These are phyloP conservation scores for Calycina herbarum DNA, from an alignment of 2,329 filamentous ascomycete species.

Conservation along the genomic window DNA sequence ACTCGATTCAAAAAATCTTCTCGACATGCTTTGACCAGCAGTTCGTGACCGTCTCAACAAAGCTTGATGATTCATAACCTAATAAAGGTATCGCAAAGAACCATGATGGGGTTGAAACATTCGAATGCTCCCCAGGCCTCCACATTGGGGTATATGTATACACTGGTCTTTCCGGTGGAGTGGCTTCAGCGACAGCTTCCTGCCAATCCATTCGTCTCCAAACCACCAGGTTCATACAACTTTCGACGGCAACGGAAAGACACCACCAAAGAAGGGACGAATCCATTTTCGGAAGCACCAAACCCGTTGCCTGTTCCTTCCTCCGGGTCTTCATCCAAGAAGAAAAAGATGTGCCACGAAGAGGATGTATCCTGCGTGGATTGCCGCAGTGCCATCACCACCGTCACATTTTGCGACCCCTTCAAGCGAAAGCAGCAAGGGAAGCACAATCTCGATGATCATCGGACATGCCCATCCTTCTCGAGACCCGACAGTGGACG, in stretches of 20 bases:
- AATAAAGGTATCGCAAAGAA: not conserved
- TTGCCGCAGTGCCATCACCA: not conserved
- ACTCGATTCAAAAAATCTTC: constrained; percentile 1
- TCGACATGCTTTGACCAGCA: constrained; percentile 5
- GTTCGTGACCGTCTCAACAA: not conserved
- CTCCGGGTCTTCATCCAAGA: not conserved
- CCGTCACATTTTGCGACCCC: not conserved
- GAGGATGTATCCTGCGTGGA: not conserved
- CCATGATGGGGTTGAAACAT: not conserved
- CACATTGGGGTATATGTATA: not conserved
- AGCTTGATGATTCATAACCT: constrained; percentile 2
- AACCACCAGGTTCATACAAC: too few relatives aligned
- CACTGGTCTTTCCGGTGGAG: not conserved
- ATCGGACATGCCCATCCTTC: not conserved
- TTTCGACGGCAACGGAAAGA: too few relatives aligned
- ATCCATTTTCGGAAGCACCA: not conserved
- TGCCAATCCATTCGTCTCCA: not conserved
- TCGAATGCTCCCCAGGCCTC: not conserved
- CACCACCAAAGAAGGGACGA: not conserved
- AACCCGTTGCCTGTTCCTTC: not conserved
- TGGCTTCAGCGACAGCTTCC: not conserved
- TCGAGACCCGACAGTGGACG: not conserved
- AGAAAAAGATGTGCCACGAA: constrained; percentile 3
- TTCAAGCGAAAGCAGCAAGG: not conserved
- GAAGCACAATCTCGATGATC: not conserved